phyloP scores from a whole-genome alignment of 2,329 filamentous ascomycete species.

The Penicillium sp. region DNA sequence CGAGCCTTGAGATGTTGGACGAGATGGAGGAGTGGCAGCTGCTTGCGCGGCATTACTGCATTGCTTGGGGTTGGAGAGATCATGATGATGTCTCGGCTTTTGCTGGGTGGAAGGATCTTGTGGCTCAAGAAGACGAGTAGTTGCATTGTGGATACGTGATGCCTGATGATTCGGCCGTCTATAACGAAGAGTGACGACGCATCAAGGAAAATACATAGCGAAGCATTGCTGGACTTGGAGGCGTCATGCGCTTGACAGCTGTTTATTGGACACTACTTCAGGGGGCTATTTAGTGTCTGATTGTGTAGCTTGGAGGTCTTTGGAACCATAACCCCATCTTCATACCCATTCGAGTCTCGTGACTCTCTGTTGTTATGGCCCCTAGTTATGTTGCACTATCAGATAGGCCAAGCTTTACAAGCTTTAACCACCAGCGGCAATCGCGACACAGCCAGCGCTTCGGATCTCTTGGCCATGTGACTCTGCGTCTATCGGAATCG shows the following conservation, averaged over 20 bases:
- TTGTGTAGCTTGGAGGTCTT: no score
- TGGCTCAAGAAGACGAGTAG: constrained; percentile 26
- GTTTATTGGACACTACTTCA: no score
- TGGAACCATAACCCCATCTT: no score
- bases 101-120: constrained; percentile 36
- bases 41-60: constrained; percentile 80
- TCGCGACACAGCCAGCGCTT: background rate
- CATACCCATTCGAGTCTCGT: no score
- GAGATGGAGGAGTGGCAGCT: constrained; percentile 93
- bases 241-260: no score
- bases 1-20: constrained; percentile 79
- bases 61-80: constrained; percentile 81
- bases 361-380: no score
- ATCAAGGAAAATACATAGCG: background rate
- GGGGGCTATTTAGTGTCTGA: no score
- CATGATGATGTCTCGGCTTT: constrained; percentile 29
- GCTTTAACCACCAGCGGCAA: constrained; percentile 4
- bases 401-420: constrained; percentile 16
- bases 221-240: background rate
- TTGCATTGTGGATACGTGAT: constrained; percentile 3
- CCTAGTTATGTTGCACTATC: no score
- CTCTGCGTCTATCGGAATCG: background rate
- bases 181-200: constrained; percentile 14
- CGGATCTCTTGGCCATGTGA: background rate
- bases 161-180: constrained; percentile 10